Percentiles rank a stretch among this genome's conserved stretches.
Conservation (phyloP, 768 basidiomycete genomes). For the Calocera cornea region DNA sequence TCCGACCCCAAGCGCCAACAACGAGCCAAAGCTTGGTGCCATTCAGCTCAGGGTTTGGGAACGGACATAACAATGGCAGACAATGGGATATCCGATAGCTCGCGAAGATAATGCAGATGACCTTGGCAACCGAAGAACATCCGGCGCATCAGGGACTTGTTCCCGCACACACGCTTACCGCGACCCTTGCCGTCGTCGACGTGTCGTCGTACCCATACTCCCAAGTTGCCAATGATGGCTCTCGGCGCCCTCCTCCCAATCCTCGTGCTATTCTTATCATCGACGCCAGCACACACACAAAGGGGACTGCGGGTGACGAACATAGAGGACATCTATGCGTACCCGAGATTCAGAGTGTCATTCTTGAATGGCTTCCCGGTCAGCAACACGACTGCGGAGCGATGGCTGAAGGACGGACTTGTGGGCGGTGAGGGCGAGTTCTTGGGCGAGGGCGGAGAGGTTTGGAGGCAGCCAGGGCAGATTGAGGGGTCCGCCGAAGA, state of each 20-base stretch:
- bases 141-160: too few species aligned
- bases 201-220: not conserved
- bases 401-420: conserved; percentile 61
- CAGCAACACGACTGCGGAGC: conserved; percentile 53
- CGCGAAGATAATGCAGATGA: too few species aligned
- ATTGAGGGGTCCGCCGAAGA: conserved; percentile 44
- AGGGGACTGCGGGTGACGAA: not conserved
- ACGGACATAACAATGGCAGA: not conserved
- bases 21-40: not conserved
- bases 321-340: conserved; percentile 53
- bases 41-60: not conserved
- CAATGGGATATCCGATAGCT: not conserved
- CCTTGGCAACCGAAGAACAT: too few species aligned
- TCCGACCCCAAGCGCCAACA: not conserved
- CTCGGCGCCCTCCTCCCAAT: not conserved
- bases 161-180: not conserved
- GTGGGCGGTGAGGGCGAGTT: conserved; percentile 66
- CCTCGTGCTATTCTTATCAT: not conserved
- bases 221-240: not conserved
- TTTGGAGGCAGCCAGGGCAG: conserved; percentile 32
- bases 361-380: conserved; percentile 72
- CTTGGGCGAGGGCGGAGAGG: conserved; percentile 37
- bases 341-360: conserved; percentile 66
- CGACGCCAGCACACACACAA: not conserved
- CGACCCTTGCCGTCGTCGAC: not conserved